Evolutionary conservation across 2,329 filamentous ascomycete genomes (phyloP).

Genomic region (Scopulariopsis brevicaulis): DNA sequence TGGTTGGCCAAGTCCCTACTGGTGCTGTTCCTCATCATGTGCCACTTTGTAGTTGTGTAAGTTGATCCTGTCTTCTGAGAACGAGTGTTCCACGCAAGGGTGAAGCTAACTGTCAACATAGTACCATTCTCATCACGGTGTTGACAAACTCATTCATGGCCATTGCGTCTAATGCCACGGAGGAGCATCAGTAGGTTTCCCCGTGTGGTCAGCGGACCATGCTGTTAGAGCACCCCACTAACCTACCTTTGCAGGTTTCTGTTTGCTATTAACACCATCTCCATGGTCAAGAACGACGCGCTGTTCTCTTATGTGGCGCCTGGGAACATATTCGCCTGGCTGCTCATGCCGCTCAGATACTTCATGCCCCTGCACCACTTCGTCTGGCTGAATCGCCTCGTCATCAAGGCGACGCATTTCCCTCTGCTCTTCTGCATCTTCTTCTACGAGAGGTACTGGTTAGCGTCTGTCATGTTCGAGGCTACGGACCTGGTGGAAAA

Average conservation of each 20-base stretch:
- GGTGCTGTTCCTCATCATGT: conserved; percentile 80
- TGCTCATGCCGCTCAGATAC: conserved; percentile 73
- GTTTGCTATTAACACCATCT: conserved; percentile 94
- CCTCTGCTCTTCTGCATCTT: conserved; percentile 82
- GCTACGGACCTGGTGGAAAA: conserved; percentile 79
- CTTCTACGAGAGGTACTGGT: conserved; percentile 69
- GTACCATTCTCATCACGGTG: conserved; percentile 89
- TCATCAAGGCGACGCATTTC: conserved; percentile 86
- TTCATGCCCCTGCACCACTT: conserved; percentile 71
- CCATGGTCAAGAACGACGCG: conserved; percentile 96
- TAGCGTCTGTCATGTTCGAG: conserved; percentile 67
- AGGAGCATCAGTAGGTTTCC: conserved; percentile 61
- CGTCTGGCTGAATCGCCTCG: conserved; percentile 74
- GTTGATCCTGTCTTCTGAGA: conserved; percentile 12
- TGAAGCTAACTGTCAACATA: conserved; percentile 12
- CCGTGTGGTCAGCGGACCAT: rapidly evolving
- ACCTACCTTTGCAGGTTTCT: conserved; percentile 45
- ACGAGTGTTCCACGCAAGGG: not conserved
- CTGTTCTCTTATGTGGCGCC: conserved; percentile 90
- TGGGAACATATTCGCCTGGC: conserved; percentile 83
- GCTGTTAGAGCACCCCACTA: conserved; percentile 1
- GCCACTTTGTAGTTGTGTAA: conserved; percentile 82
- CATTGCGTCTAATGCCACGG: conserved; percentile 83
- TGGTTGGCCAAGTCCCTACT: conserved; percentile 65
- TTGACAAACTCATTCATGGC: conserved; percentile 93